Evolutionary conservation across 2,329 filamentous ascomycete genomes (phyloP).

Genomic region (Colletotrichum chlorophyti): DNA sequence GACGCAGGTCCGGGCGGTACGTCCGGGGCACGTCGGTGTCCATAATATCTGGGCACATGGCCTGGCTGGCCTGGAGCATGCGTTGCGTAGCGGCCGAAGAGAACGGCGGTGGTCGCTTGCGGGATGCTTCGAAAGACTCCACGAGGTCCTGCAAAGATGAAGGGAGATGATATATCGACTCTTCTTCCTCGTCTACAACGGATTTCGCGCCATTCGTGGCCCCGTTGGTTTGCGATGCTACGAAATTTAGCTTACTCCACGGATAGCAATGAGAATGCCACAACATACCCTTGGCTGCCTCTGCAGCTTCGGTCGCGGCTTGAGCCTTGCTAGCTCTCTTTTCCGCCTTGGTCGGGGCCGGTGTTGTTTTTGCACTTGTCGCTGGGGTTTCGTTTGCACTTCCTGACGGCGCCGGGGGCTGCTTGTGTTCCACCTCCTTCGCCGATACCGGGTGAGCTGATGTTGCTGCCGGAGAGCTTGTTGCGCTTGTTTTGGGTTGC

Average conservation of each 20-base stretch:
- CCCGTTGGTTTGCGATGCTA: constrained; percentile 57
- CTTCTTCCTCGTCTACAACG: constrained; percentile 63
- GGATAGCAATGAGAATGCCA: background rate
- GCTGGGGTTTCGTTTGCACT: constrained; percentile 35
- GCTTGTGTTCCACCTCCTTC: constrained; percentile 43
- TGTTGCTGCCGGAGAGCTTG: constrained; percentile 59
- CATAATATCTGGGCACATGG: constrained; percentile 73
- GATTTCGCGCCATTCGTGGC: constrained; percentile 58
- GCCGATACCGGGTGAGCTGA: constrained; percentile 53
- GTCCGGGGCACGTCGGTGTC: constrained; percentile 85
- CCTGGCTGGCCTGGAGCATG: constrained; percentile 78
- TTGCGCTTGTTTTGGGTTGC: constrained; percentile 61
- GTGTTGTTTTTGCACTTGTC: constrained; percentile 35
- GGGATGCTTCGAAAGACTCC: constrained; percentile 87
- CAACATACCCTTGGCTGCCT: constrained; percentile 52
- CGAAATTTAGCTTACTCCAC: constrained; percentile 1
- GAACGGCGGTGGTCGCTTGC: constrained; percentile 68
- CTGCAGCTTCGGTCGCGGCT: constrained; percentile 47
- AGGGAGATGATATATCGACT: constrained; percentile 93
- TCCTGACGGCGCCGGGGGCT: constrained; percentile 35
- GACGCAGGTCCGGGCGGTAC: constrained; percentile 84
- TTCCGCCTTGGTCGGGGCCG: constrained; percentile 39
- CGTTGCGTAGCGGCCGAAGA: constrained; percentile 72
- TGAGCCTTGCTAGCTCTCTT: constrained; percentile 54
- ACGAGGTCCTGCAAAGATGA: constrained; percentile 88